Conservation (phyloP, 805 yeast species). For the Wickerhamomyces ciferrii region DNA sequence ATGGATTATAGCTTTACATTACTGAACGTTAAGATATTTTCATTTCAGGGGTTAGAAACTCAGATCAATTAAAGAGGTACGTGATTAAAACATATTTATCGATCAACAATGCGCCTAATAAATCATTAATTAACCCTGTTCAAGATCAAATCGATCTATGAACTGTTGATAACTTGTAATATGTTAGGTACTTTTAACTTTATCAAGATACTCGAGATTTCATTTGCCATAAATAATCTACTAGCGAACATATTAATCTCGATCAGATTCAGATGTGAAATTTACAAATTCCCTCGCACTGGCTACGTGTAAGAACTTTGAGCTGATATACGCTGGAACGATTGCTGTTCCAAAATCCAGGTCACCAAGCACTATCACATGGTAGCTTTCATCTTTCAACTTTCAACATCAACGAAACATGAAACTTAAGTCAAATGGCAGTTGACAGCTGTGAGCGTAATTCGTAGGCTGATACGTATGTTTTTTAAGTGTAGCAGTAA, state of each 20-base stretch:
- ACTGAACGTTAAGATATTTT: neutral
- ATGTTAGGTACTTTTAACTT: neutral
- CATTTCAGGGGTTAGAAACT: neutral
- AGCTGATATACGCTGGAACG: neutral
- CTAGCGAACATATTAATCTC: neutral
- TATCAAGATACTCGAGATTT: neutral
- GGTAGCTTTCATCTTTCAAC: too few relatives aligned
- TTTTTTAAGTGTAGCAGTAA: too few relatives aligned
- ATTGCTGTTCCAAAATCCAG: too few relatives aligned
- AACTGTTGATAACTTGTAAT: neutral
- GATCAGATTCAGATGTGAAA: neutral
- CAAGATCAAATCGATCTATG: neutral
- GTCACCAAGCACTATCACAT: too few relatives aligned
- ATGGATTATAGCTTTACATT: too few relatives aligned
- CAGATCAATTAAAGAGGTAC: too few relatives aligned
- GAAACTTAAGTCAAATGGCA: too few relatives aligned
- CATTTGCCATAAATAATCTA: neutral
- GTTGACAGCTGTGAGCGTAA: too few relatives aligned
- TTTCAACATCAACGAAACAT: too few relatives aligned
- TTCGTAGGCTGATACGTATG: too few relatives aligned
- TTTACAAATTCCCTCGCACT: too few relatives aligned
- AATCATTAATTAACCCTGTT: neutral
- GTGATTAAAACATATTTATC: neutral
- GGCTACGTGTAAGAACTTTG: neutral
- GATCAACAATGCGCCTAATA: neutral